These are phyloP conservation scores for Tetrahymena thermophila DNA, from an alignment of 73 alveolate genomes.

Conservation along the genomic window DNA sequence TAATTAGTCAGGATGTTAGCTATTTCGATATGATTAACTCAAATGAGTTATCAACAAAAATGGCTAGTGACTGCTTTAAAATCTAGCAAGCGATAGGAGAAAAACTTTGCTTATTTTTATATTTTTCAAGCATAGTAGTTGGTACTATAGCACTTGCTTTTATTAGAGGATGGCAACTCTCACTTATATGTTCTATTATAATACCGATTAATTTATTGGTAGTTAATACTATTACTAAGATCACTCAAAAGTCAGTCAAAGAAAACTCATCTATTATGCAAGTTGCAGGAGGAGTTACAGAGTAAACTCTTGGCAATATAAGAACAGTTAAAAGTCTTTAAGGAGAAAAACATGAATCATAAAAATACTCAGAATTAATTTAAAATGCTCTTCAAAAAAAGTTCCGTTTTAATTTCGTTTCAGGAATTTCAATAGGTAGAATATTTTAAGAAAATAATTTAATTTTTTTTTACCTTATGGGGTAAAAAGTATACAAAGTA, in stretches of 20 bases:
- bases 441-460: slow-evolving; percentile 42
- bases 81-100: background rate
- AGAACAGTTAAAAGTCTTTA: slow-evolving; percentile 42
- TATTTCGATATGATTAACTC: background rate
- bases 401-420: background rate
- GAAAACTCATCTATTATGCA: background rate
- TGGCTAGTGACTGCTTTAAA: background rate
- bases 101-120: background rate
- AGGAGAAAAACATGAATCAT: slow-evolving; percentile 28
- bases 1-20: background rate
- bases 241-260: background rate
- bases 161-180: background rate
- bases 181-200: background rate
- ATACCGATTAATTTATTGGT: background rate
- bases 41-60: background rate
- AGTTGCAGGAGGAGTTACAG: slow-evolving; percentile 69
- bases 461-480: slow-evolving; percentile 12
- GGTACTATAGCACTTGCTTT: background rate
- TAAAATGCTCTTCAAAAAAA: slow-evolving; percentile 7
- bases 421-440: slow-evolving; percentile 18
- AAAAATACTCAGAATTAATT: background rate
- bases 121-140: background rate
- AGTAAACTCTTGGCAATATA: slow-evolving; percentile 68
- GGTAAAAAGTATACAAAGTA: background rate
- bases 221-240: background rate